phyloP scores from a whole-genome alignment of 1,139 yeast genomes.

The Arxiozyma bovina region DNA sequence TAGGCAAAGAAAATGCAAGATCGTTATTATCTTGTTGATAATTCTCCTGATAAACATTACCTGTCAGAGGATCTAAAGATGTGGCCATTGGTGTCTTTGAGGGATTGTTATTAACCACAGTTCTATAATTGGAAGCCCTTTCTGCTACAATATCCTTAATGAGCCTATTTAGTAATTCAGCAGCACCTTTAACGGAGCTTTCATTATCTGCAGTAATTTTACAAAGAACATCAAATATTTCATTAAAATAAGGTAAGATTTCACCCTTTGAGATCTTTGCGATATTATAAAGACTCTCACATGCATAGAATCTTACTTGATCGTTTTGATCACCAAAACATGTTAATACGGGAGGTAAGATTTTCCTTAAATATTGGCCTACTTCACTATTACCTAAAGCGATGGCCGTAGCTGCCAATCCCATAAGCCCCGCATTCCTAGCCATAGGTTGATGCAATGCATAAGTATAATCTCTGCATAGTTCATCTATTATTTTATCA shows the following conservation, averaged over 20 bases:
- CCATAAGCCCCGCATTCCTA: conserved; percentile 67
- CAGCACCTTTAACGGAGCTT: conserved; percentile 88
- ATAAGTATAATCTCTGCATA: conserved; percentile 62
- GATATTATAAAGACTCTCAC: conserved; percentile 91
- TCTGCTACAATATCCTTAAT: conserved; percentile 94
- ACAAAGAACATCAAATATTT: conserved; percentile 87
- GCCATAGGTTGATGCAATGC: conserved; percentile 73
- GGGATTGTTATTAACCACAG: conserved; percentile 57
- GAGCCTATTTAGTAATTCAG: conserved; percentile 82
- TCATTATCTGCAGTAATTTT: conserved; percentile 87
- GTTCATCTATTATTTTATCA: conserved; percentile 55
- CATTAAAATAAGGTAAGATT: conserved; percentile 81
- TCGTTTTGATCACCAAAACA: conserved; percentile 97
- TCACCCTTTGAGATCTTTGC: conserved; percentile 97
- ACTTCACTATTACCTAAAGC: conserved; percentile 69
- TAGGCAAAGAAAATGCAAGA: conserved; percentile 78
- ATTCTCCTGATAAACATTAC: conserved; percentile 56
- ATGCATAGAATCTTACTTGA: conserved; percentile 90
- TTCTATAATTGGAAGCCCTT: conserved; percentile 82
- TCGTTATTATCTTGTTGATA: conserved; percentile 48
- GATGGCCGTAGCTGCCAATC: conserved; percentile 68
- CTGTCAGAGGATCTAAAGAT: conserved; percentile 34
- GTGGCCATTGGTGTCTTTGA: conserved; percentile 40
- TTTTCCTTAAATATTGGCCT: conserved; percentile 67
- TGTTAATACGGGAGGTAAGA: conserved; percentile 87